Evolutionary conservation across 164 flowering plant species (phyloP).

Genomic region (Nymphaea colorata): DNA sequence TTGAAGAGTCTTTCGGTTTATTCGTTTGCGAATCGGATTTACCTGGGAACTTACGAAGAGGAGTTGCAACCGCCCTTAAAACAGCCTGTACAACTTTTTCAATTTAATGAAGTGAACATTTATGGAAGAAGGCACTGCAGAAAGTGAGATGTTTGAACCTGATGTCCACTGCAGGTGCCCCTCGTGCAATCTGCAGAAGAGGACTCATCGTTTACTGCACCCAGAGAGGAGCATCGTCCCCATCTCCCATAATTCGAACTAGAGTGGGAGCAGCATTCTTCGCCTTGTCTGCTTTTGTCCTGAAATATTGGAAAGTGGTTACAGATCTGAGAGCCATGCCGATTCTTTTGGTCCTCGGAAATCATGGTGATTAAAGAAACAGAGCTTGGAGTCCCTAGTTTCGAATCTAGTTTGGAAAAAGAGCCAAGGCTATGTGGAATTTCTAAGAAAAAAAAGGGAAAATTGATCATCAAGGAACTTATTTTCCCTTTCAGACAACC

Average conservation of each 20-base stretch:
- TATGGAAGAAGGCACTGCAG: background rate
- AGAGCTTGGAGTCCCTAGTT: too few relatives aligned
- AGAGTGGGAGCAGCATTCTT: conserved; percentile 75
- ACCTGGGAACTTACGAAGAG: background rate
- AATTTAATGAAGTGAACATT: too few relatives aligned
- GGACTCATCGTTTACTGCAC: conserved; percentile 51
- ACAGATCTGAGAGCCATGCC: too few relatives aligned
- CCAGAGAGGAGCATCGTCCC: conserved; percentile 93
- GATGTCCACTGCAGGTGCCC: conserved; percentile 16
- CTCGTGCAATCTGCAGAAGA: conserved; percentile 27
- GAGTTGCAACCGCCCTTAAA: background rate
- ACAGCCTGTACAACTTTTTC: background rate
- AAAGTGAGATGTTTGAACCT: conserved; percentile 23
- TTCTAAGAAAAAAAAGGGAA: too few relatives aligned
- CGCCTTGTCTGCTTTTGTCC: conserved; percentile 36
- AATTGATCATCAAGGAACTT: too few relatives aligned
- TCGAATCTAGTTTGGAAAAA: too few relatives aligned
- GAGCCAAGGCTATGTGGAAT: too few relatives aligned
- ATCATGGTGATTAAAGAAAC: too few relatives aligned
- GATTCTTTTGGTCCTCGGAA: too few relatives aligned
- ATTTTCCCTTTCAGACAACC: too few relatives aligned
- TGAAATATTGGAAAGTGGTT: too few relatives aligned
- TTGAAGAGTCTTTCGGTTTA: background rate
- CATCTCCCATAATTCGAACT: conserved; percentile 90
- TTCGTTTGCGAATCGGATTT: background rate